phyloP scores from a whole-genome alignment of 1,139 yeast species.

The Debaryomyces subglobosus region DNA sequence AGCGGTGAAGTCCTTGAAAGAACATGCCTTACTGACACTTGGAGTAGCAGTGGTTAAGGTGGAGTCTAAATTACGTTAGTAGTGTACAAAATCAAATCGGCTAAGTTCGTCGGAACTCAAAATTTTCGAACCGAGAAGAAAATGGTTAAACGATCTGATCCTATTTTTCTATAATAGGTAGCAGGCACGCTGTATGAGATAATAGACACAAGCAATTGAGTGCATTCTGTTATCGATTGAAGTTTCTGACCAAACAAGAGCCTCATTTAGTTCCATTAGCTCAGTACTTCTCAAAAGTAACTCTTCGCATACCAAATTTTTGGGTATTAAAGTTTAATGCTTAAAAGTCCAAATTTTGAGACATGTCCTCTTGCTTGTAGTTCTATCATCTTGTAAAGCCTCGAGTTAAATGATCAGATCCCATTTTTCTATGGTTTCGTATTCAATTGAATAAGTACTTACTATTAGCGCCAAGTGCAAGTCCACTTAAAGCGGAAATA shows the following conservation, averaged over 20 bases:
- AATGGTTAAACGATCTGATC: not conserved
- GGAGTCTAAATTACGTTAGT: slow-evolving; percentile 34
- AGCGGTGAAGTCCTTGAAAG: slow-evolving; percentile 61
- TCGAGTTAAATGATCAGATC: not conserved
- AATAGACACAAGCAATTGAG: too few species aligned
- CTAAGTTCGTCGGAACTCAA: not conserved
- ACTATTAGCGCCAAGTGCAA: slow-evolving; percentile 56
- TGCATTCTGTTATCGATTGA: too few species aligned
- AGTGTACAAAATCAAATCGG: slow-evolving; percentile 4
- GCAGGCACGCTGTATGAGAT: too few species aligned
- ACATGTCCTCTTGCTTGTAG: not conserved
- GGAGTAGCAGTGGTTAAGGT: slow-evolving; percentile 55
- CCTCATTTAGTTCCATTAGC: not conserved
- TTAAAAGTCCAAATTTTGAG: too few species aligned
- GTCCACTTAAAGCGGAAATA: slow-evolving; percentile 49
- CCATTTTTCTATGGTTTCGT: not conserved
- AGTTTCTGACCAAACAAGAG: too few species aligned
- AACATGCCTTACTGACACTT: slow-evolving; percentile 57
- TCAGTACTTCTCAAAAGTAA: not conserved
- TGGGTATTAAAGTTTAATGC: not conserved
- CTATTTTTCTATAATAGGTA: too few species aligned
- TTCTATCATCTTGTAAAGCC: not conserved
- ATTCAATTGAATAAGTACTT: slow-evolving; percentile 26
- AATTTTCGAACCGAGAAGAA: not conserved
- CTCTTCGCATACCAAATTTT: not conserved